phyloP scores from a whole-genome alignment of 2,329 filamentous ascomycete genomes.

The Alternaria incomplexa region DNA sequence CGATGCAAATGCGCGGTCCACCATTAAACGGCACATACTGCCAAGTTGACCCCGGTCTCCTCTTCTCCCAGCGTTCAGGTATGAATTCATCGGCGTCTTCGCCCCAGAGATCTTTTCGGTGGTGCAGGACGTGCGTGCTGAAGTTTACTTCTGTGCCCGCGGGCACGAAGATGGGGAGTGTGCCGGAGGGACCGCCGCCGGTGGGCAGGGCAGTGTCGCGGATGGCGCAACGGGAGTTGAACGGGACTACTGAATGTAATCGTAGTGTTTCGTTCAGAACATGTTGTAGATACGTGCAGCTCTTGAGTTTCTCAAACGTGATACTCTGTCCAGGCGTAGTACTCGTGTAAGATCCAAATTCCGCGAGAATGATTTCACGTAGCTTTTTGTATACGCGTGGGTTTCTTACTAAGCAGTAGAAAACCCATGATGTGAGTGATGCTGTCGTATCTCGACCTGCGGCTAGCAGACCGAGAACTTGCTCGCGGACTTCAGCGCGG shows the following conservation, averaged over 20 bases:
- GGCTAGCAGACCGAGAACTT: conserved; percentile 59
- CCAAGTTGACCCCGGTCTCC: conserved; percentile 12
- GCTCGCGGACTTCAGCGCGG: conserved; percentile 20
- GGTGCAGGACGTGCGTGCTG: conserved; percentile 23
- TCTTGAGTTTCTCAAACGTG: conserved; percentile 14
- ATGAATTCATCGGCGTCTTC: conserved; percentile 28
- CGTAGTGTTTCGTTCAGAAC: conserved; percentile 33
- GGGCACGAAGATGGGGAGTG: conserved; percentile 29
- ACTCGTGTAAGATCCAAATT: conserved; percentile 43
- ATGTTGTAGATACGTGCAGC: conserved; percentile 24
- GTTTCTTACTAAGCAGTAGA: conserved; percentile 31
- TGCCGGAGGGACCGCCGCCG: conserved; percentile 35
- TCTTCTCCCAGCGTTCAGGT: conserved; percentile 31
- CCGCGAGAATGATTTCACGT: conserved; percentile 38
- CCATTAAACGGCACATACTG: conserved; percentile 35
- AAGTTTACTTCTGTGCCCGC: conserved; percentile 18
- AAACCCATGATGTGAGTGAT: conserved; percentile 52
- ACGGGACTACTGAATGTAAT: conserved; percentile 27
- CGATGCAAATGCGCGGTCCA: conserved; percentile 30
- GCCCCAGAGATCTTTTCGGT: conserved; percentile 27
- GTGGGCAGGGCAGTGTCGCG: conserved; percentile 34
- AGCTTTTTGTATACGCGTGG: conserved; percentile 47
- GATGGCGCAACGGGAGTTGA: conserved; percentile 27
- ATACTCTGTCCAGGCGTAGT: background rate
- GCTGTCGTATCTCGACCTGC: conserved; percentile 60